A percentile compares a stretch with the other conserved stretches of the same genome.
phyloP scores from a whole-genome alignment of 192 early-diverging fungal species.

The Funneliformis mosseae region DNA sequence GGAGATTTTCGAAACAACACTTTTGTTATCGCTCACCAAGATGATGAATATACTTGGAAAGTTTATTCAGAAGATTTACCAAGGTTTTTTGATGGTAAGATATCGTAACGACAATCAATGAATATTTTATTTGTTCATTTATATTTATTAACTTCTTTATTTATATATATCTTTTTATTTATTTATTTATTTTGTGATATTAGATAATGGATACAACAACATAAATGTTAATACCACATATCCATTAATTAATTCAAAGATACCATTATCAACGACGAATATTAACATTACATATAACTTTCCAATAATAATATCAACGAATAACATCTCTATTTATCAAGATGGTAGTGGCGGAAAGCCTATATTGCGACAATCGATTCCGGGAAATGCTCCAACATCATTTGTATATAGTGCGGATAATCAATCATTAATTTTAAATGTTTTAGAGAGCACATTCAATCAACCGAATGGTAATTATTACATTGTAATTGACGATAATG shows the following conservation, averaged over 20 bases:
- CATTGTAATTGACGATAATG: not conserved
- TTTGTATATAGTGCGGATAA: not conserved
- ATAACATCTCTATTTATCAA: not conserved
- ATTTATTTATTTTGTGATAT: too few relatives aligned
- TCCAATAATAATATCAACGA: not conserved
- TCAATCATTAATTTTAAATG: not conserved
- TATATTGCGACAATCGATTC: not conserved
- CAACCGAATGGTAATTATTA: not conserved
- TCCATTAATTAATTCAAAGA: not conserved
- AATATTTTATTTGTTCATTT: not conserved
- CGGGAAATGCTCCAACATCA: not conserved
- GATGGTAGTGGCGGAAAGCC: not conserved
- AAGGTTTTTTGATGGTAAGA: not conserved
- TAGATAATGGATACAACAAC: not conserved
- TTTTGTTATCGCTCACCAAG: not conserved
- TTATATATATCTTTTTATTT: not conserved
- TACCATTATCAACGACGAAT: not conserved
- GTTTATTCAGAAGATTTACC: not conserved
- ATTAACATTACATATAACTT: not conserved
- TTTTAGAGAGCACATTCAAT: constrained; percentile 24
- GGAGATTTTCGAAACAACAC: not conserved
- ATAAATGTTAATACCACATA: not conserved
- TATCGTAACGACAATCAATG: not conserved
- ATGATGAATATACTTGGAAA: not conserved
- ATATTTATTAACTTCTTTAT: not conserved